A percentile compares a stretch with the other conserved stretches of the same genome.
These are phyloP conservation scores for Erodium texanum DNA, from an alignment of 441 rosid species.

Conservation along the genomic window DNA sequence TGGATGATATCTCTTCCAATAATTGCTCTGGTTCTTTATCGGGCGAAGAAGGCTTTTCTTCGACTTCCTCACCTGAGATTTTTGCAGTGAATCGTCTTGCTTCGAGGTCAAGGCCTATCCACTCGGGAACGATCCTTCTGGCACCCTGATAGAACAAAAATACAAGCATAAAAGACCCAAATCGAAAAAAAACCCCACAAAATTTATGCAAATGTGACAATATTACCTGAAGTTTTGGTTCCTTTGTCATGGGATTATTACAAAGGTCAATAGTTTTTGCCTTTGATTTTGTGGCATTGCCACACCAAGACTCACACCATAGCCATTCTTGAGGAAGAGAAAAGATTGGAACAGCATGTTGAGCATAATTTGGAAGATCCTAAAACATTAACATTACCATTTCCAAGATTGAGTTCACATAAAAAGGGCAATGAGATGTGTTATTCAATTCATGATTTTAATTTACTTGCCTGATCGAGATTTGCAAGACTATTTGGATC, in stretches of 20 bases:
- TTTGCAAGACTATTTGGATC: slow-evolving; percentile 97
- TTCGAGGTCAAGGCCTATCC: slow-evolving; percentile 71
- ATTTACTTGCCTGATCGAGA: slow-evolving; percentile 90
- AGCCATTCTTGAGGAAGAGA: slow-evolving; percentile 97
- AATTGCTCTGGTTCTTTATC: too few species aligned
- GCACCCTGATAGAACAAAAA: slow-evolving; percentile 60
- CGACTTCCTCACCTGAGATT: slow-evolving; percentile 65
- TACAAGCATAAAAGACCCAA: background rate
- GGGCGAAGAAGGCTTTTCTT: slow-evolving; percentile 26
- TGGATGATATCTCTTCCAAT: too few species aligned
- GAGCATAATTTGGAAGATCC: slow-evolving; percentile 99
- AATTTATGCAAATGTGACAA: too few species aligned
- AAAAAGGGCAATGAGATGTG: too few species aligned
- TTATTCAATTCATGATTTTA: too few species aligned
- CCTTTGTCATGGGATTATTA: slow-evolving; percentile 99
- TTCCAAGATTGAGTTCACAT: too few species aligned
- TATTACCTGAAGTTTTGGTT: slow-evolving; percentile 88
- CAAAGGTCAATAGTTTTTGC: slow-evolving; percentile 97
- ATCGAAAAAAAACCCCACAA: background rate
- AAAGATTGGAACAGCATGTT: slow-evolving; percentile 81
- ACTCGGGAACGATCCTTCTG: slow-evolving; percentile 76
- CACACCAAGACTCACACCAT: slow-evolving; percentile 99
- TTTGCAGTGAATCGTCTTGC: slow-evolving; percentile 68
- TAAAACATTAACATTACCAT: slow-evolving; percentile 26
- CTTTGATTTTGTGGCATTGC: slow-evolving; percentile 77